Conservation (phyloP, 495 filamentous ascomycete species). For the Bathelium albidoporum region DNA sequence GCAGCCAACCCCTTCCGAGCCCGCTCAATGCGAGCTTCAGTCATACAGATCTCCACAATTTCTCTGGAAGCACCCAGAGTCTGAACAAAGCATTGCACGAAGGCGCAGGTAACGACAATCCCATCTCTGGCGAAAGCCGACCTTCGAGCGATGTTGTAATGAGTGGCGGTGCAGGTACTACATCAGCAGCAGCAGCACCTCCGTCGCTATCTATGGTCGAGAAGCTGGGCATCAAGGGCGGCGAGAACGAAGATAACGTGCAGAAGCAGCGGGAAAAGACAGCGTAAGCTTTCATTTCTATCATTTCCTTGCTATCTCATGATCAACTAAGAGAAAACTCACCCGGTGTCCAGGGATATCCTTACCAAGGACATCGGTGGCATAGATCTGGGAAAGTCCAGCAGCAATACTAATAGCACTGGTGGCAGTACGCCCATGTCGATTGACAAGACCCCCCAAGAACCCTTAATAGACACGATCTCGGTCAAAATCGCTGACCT, state of each 20-base stretch:
- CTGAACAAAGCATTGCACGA: slow-evolving; percentile 77
- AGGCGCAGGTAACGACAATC: slow-evolving; percentile 44
- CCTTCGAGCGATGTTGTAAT: slow-evolving; percentile 31
- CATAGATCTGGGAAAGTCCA: slow-evolving; percentile 78
- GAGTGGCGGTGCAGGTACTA: slow-evolving; percentile 35
- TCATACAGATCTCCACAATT: slow-evolving; percentile 51
- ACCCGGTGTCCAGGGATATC: slow-evolving; percentile 50
- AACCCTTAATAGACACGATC: slow-evolving; percentile 60
- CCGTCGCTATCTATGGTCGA: slow-evolving; percentile 48
- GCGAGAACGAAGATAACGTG: slow-evolving; percentile 48
- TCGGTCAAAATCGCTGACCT: slow-evolving; percentile 99
- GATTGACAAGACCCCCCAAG: slow-evolving; percentile 40
- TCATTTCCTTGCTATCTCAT: background rate
- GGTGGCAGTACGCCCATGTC: slow-evolving; percentile 21
- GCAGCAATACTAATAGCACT: slow-evolving; percentile 29
- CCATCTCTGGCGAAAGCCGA: slow-evolving; percentile 21
- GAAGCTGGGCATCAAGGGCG: slow-evolving; percentile 50
- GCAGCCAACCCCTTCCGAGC: slow-evolving; percentile 91
- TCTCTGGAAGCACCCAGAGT: slow-evolving; percentile 53
- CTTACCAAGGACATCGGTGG: slow-evolving; percentile 87
- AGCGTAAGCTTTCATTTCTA: slow-evolving; percentile 69
- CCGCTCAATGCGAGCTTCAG: slow-evolving; percentile 87
- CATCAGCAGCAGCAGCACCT: slow-evolving; percentile 17
- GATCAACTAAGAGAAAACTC: background rate
- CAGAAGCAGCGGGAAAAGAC: slow-evolving; percentile 90